Conservation (phyloP, 2,329 filamentous ascomycete species). For the Penicillium sp. region DNA sequence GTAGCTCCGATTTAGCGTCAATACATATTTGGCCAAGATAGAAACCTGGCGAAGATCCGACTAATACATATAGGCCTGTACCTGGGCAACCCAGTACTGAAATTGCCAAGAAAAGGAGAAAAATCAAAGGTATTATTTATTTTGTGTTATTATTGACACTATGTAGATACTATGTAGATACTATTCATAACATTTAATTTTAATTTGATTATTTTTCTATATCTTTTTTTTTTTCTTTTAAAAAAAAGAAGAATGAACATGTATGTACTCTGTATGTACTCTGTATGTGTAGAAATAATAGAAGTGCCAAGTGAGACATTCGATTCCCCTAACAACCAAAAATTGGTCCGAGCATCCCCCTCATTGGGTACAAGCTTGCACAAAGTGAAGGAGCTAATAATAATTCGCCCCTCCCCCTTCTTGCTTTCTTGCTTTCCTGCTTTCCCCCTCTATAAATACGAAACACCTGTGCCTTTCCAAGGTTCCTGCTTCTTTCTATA, state of each 20-base stretch:
- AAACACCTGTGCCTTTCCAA: slow-evolving; percentile 5
- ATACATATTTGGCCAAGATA: not conserved
- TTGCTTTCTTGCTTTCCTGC: slow-evolving; percentile 4
- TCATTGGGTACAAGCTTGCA: slow-evolving; percentile 6
- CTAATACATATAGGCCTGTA: not conserved
- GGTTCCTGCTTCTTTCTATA: not conserved
- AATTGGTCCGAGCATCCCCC: slow-evolving; percentile 3
- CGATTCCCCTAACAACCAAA: slow-evolving; percentile 8
- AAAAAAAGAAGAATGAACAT: not conserved
- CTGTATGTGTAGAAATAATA: too few species aligned
- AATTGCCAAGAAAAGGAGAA: not conserved
- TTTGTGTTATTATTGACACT: not conserved
- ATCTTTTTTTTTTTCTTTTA: too few species aligned
- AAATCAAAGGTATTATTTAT: not conserved
- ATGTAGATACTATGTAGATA: not conserved
- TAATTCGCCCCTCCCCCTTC: slow-evolving; percentile 14
- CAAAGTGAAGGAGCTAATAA: slow-evolving; percentile 14
- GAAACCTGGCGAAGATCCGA: not conserved
- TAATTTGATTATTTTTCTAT: not conserved
- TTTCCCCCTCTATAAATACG: slow-evolving; percentile 21
- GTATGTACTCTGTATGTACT: too few species aligned
- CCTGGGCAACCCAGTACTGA: not conserved
- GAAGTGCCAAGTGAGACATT: slow-evolving; percentile 13
- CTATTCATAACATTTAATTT: not conserved
- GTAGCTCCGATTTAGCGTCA: not conserved